Conservation (phyloP, 371 early-diverging fungal species). For the Enterocytospora artemiae region DNA sequence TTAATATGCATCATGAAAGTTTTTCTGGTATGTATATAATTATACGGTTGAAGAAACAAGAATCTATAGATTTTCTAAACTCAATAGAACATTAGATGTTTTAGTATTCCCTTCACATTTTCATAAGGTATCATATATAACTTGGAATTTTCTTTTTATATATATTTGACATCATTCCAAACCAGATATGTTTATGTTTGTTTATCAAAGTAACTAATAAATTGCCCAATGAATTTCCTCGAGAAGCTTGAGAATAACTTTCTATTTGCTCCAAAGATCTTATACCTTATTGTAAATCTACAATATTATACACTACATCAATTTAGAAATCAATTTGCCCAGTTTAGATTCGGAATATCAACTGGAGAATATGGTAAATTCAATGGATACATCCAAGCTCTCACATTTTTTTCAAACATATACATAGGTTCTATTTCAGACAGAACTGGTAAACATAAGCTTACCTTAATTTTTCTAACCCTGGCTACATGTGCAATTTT, state of each 20-base stretch:
- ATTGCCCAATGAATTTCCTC: slow-evolving; percentile 27
- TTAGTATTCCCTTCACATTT: neutral
- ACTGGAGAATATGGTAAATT: slow-evolving; percentile 21
- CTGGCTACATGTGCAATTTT: slow-evolving; percentile 43
- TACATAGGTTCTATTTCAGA: slow-evolving; percentile 53
- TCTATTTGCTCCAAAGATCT: slow-evolving; percentile 53
- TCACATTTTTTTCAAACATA: slow-evolving; percentile 57
- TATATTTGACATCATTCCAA: neutral
- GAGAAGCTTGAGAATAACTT: slow-evolving; percentile 42
- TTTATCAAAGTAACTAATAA: neutral
- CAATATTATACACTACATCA: slow-evolving; percentile 56
- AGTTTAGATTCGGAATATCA: slow-evolving; percentile 33
- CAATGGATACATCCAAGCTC: slow-evolving; percentile 31
- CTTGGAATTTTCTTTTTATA: neutral
- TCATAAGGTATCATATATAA: neutral
- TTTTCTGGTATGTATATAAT: too few relatives aligned
- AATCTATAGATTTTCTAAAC: too few relatives aligned
- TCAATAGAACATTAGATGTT: too few relatives aligned
- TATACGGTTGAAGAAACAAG: too few relatives aligned
- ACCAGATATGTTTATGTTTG: neutral
- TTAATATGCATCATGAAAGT: too few relatives aligned
- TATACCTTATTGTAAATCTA: slow-evolving; percentile 52
- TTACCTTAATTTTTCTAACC: slow-evolving; percentile 40
- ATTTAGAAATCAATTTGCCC: slow-evolving; percentile 52
- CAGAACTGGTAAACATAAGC: slow-evolving; percentile 47